Evolutionary conservation across 108 stramenopile species (phyloP), one percentile per base, ranked within the genome.

Genomic region (Discostella stelligeroides): DNA sequence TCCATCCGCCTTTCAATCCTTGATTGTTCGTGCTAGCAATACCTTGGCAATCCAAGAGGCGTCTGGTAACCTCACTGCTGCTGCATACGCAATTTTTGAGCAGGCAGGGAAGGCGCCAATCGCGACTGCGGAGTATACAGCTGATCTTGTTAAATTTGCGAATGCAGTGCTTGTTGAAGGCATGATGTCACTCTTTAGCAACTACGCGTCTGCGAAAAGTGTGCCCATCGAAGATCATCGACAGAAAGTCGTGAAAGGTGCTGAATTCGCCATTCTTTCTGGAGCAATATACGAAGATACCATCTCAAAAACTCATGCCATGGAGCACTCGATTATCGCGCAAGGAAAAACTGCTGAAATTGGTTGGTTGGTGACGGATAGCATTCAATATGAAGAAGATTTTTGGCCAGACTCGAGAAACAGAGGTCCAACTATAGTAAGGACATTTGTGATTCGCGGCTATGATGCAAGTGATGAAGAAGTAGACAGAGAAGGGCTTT

Each of bases 401-500:
- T 83, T 71, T 40, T 23, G 24, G 42, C 18, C 66, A 34, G 42
- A 72, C 11, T 47, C 58, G 17, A 63, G 40, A 12, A 24, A 48
- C 17, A 30, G 37, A 66, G 41, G 70, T 46, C 56, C 72, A 58
- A 42, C 25, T 41, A 56, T 85, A 23, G 79, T 87, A 9, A 72
- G 92, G 41, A 89, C 92, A 8, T 85, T 95, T 56, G 86, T 87
- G 9, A 60, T 95, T 56, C 88, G 90, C 8, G 94, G 94, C 37
- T 95, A 88, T 80, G 94, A 95, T 83, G 94, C 94, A 15, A 87
- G 84, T 9, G 94, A 95, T 66, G 90, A 88, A 20, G 60, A 66
- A 6, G 90, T 92, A 9, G 90, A 95, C 66, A 76, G 91, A 24
- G 86, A 86, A 71, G 60, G 60, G 1, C 70, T 95, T 11, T 60